Percentiles rank a stretch among this genome's conserved stretches.
phyloP scores from a whole-genome alignment of 805 yeast species.

The Kregervanrija delftensis region DNA sequence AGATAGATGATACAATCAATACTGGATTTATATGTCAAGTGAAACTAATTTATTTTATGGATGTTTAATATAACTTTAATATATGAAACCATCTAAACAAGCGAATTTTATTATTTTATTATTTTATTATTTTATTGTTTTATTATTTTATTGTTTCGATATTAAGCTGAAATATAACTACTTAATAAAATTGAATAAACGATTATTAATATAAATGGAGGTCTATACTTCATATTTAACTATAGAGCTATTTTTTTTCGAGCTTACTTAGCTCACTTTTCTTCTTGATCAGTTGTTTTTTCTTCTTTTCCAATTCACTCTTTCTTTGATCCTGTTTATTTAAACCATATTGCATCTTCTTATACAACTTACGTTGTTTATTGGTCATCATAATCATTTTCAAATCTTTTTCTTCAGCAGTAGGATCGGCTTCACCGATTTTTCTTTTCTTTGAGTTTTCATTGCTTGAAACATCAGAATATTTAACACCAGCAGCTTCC shows the following conservation, averaged over 20 bases:
- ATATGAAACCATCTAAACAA: too few relatives aligned
- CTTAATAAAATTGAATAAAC: too few relatives aligned
- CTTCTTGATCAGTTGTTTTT: constrained; percentile 61
- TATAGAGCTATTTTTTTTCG: neutral
- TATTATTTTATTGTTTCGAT: too few relatives aligned
- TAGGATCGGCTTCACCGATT: constrained; percentile 41
- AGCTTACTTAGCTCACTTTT: constrained; percentile 27
- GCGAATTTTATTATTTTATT: too few relatives aligned
- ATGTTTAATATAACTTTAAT: too few relatives aligned
- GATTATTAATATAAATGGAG: too few relatives aligned
- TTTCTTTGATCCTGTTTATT: constrained; percentile 74
- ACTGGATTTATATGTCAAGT: too few relatives aligned
- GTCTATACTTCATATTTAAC: too few relatives aligned
- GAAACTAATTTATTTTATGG: too few relatives aligned
- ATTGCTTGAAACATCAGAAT: constrained; percentile 44
- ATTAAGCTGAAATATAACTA: too few relatives aligned
- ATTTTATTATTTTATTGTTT: too few relatives aligned
- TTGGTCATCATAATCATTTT: constrained; percentile 97
- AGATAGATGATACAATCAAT: too few relatives aligned
- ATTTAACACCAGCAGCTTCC: constrained; percentile 84
- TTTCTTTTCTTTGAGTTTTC: constrained; percentile 27
- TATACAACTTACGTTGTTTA: constrained; percentile 89
- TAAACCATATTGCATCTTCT: constrained; percentile 89
- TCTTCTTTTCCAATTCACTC: constrained; percentile 62
- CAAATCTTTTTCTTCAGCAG: constrained; percentile 76